Evolutionary conservation across 768 basidiomycete genomes (phyloP), one percentile per base, ranked within the genome.

Genomic region (Neoboletus brunneissimus): DNA sequence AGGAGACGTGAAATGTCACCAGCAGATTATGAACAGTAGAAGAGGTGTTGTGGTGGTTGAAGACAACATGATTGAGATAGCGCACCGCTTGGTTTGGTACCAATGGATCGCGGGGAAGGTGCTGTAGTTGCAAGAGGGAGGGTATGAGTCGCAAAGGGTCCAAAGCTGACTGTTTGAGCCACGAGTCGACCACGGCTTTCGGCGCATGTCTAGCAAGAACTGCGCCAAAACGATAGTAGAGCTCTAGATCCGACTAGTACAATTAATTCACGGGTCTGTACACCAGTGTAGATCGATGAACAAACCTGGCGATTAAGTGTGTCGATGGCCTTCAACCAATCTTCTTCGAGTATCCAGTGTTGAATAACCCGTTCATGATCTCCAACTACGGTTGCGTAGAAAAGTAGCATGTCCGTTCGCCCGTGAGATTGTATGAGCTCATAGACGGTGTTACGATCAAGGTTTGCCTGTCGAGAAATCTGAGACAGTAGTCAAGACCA

Each of bases 351-450:
- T 40, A 98, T 79, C 88, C 91, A 96, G 67, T 98, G 88, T 61
- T 92, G 91, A 11, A 95, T 82, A 12, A 98, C 93, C 12, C 91
- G 85, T 55, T 83, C 85, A 64, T 80, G 81, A 72, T 98, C 95
- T 16, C 89, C 88, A 42, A 95, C 80, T 18, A 84, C 76, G 3
- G 82, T 83, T 6, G 97, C 96, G 68, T 85, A 98, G 72, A 91
- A 88, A 11, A 99, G 79, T 57, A 94, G 91, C 76, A 98, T 86
- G 67, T 98, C 94, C 10, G 86, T 91, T 41, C 94, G 81, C 2
- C 97, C 97, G 69, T 99, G 96, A 6, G 88, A 86, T 72, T 91
- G 87, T 53, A 98, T 95, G 29, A 98, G 82, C 58, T 97, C 95
- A 68, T 95, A 98, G 4, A 91, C 81, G 5, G 94, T 94, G 50